Percentiles rank a stretch among this genome's conserved stretches.
Conservation (phyloP, 257 asterid species). For the Orobanche coerulescens region DNA sequence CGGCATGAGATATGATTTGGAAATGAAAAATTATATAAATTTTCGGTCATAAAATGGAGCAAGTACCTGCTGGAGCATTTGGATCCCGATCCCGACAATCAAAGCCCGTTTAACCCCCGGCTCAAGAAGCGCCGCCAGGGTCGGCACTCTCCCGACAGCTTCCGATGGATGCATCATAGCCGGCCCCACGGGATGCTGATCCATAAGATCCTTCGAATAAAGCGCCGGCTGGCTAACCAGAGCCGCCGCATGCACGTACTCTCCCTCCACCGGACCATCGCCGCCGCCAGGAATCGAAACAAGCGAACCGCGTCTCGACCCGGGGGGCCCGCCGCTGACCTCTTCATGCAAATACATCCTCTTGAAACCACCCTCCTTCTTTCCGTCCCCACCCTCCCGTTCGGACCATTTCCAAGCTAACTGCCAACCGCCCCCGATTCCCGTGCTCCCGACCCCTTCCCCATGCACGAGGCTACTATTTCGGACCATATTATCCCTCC, state of each 20-base stretch:
- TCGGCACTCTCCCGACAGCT: constrained; percentile 30
- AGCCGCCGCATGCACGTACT: constrained; percentile 63
- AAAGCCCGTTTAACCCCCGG: constrained; percentile 76
- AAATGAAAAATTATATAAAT: no score
- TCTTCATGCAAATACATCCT: constrained; percentile 69
- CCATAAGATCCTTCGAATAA: constrained; percentile 45
- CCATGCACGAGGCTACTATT: constrained; percentile 47
- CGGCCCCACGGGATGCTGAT: constrained; percentile 49
- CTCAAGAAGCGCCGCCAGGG: constrained; percentile 61
- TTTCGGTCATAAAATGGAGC: background rate
- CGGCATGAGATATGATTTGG: background rate
- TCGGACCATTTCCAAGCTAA: constrained; percentile 77
- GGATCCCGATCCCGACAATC: constrained; percentile 65
- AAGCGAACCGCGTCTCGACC: constrained; percentile 59
- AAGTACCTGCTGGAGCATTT: constrained; percentile 74
- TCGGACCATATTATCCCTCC: constrained; percentile 34
- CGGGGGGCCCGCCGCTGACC: constrained; percentile 27
- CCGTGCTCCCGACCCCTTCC: constrained; percentile 44
- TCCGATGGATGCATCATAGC: constrained; percentile 67
- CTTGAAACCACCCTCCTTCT: constrained; percentile 56
- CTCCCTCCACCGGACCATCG: constrained; percentile 38
- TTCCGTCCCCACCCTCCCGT: constrained; percentile 57
- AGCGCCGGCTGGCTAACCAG: constrained; percentile 73
- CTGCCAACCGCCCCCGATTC: constrained; percentile 86
- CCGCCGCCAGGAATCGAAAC: constrained; percentile 52